Evolutionary conservation across 768 basidiomycete genomes (phyloP), one percentile per base, ranked within the genome.

Genomic region (Amanita polypyramis): DNA sequence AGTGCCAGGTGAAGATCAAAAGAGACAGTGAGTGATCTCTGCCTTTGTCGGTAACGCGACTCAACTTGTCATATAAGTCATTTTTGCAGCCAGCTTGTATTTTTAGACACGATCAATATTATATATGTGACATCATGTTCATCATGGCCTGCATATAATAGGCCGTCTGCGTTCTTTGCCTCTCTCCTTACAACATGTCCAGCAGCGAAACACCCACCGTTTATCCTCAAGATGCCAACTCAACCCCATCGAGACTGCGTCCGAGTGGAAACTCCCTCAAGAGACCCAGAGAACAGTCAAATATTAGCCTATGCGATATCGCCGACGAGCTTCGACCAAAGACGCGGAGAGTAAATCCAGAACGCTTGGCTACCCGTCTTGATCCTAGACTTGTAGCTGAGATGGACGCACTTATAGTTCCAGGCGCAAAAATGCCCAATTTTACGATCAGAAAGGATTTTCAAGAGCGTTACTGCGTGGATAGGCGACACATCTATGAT

Each of bases 1-100:
- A 92, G 56, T 82, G 88, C 0, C 94, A 97, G 59, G 76, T 80
- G 34, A 85, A 85, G 64, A 97, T 99, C 55, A 95, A 95, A 64
- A 71, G 96, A 63, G 96, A 98, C 62, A 95, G 92, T 93, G 64
- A 74, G 92, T 79, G 15, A 0, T 33, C 14, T 30, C 9, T 38
- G 21, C 3, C 49, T 23, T 8, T n/a, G 15, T 10, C 33, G 21
- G 27, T 11, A 32, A 25, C 34, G 43, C 3, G 8, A 10, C 21
- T 50, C 54, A 44, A 55, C 52, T 46, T 23, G 49, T 34, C 15
- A 17, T 29, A 9, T 54, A 27, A 90, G 87, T 90, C 62, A 83
- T 90, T 37, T 90, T 90, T 61, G 87, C 88, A 8, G 87, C 87
- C 12, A 89, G 87, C 63, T 60, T 90, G 72, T 90, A 90, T 68